Percentiles rank a stretch among this genome's conserved stretches.
Evolutionary conservation across 805 yeast species (phyloP).

Genomic region (Suhomyces emberorum): DNA sequence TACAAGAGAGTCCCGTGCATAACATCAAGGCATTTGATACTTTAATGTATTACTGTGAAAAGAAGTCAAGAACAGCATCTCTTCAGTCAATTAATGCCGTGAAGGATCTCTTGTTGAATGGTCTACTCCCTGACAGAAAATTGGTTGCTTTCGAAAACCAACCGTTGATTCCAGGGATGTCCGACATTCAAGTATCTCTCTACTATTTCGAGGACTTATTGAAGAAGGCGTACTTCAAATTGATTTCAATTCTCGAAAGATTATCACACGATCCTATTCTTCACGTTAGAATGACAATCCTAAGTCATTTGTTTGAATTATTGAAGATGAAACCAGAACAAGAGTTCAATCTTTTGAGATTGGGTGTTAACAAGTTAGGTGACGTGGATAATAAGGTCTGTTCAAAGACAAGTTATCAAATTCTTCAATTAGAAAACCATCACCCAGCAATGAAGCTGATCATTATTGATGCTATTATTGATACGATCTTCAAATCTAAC

Average conservation of each 20-base stretch:
- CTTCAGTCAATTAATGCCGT: constrained; percentile 85
- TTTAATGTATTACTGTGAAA: constrained; percentile 72
- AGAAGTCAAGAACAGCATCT: constrained; percentile 91
- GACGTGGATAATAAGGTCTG: constrained; percentile 89
- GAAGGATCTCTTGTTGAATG: constrained; percentile 81
- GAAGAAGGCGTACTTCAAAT: constrained; percentile 69
- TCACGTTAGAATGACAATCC: constrained; percentile 76
- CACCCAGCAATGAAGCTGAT: constrained; percentile 95
- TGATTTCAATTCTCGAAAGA: constrained; percentile 72
- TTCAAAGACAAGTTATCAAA: constrained; percentile 78
- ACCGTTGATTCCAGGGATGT: constrained; percentile 48
- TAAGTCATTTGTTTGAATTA: constrained; percentile 75
- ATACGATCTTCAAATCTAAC: constrained; percentile 67
- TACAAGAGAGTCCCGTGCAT: constrained; percentile 94
- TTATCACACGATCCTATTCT: constrained; percentile 88
- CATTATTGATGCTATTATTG: constrained; percentile 75
- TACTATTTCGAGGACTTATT: constrained; percentile 88
- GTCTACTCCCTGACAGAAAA: constrained; percentile 84
- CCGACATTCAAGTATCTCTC: constrained; percentile 56
- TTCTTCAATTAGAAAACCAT: constrained; percentile 76
- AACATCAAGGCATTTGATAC: constrained; percentile 80
- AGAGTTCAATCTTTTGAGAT: constrained; percentile 82
- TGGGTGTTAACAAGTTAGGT: constrained; percentile 93
- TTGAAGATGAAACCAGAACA: constrained; percentile 90
- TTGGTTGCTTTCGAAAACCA: constrained; percentile 71